Evolutionary conservation across 768 basidiomycete genomes (phyloP).

Genomic region (Amanita jacksonii): DNA sequence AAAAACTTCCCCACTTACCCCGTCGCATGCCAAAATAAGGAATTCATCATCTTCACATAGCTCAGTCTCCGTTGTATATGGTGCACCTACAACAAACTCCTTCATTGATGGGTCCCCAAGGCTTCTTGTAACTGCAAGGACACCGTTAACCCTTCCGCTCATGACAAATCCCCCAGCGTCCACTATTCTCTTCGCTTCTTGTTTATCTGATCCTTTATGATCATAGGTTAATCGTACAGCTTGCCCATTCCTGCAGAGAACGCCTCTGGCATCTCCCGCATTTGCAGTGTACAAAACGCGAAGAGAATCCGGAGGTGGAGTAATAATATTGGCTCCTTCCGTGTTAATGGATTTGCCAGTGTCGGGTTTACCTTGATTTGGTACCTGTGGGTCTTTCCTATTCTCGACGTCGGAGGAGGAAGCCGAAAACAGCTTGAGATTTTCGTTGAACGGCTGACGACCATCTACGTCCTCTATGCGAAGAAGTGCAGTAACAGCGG

Average conservation of each 20-base stretch:
- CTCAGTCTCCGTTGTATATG: slow-evolving; percentile 97
- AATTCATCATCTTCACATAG: slow-evolving; percentile 90
- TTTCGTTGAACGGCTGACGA: slow-evolving; percentile 48
- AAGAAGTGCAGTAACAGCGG: slow-evolving; percentile 92
- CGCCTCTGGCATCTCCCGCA: slow-evolving; percentile 92
- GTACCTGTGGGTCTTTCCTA: slow-evolving; percentile 16
- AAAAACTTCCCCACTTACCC: slow-evolving; percentile 59
- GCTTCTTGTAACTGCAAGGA: slow-evolving; percentile 91
- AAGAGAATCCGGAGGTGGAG: slow-evolving; percentile 44
- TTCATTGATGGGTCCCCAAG: slow-evolving; percentile 98
- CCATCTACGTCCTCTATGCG: slow-evolving; percentile 81
- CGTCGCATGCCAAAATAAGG: slow-evolving; percentile 93
- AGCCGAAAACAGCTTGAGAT: not conserved
- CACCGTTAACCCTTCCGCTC: slow-evolving; percentile 97
- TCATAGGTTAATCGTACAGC: slow-evolving; percentile 95
- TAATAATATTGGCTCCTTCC: slow-evolving; percentile 21
- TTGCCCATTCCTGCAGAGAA: slow-evolving; percentile 82
- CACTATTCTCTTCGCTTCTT: slow-evolving; percentile 95
- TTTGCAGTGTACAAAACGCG: slow-evolving; percentile 93
- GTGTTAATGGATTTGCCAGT: slow-evolving; percentile 19
- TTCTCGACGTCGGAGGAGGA: not conserved
- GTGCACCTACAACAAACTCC: slow-evolving; percentile 96
- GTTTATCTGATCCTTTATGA: slow-evolving; percentile 95
- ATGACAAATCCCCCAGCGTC: slow-evolving; percentile 98
- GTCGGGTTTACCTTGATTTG: slow-evolving; percentile 18